These are phyloP conservation scores for Tuber borchii DNA, from an alignment of 495 filamentous ascomycete genomes.

Conservation along the genomic window DNA sequence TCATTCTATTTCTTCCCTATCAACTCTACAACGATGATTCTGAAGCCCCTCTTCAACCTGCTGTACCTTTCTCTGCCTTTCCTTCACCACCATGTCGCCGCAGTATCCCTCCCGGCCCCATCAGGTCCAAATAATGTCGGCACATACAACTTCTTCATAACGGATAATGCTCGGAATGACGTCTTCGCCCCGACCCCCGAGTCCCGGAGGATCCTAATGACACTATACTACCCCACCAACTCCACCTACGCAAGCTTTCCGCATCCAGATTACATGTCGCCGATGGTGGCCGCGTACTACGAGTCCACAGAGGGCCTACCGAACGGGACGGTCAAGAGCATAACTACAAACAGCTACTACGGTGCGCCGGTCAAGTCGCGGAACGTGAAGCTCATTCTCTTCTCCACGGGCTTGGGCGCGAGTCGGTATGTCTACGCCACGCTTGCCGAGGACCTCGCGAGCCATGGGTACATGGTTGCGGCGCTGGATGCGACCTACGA, in stretches of 20 bases:
- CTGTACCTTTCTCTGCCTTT: slow-evolving; percentile 1
- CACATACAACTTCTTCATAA: slow-evolving; percentile 12
- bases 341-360: slow-evolving; percentile 13
- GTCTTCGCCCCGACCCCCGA: slow-evolving; percentile 13
- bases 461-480: slow-evolving; percentile 48
- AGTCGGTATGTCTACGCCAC: slow-evolving; percentile 46
- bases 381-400: slow-evolving; percentile 40
- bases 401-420: slow-evolving; percentile 43
- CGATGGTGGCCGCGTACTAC: neutral
- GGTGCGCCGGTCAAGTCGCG: slow-evolving; percentile 3
- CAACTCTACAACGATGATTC: neutral
- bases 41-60: neutral
- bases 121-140: slow-evolving; percentile 9
- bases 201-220: slow-evolving; percentile 19
- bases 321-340: neutral
- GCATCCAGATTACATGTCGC: slow-evolving; percentile 7
- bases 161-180: slow-evolving; percentile 8
- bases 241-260: neutral
- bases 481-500: slow-evolving; percentile 52
- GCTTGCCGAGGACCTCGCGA: slow-evolving; percentile 47
- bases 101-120: slow-evolving; percentile 7
- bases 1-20: neutral
- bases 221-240: slow-evolving; percentile 20
- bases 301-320: slow-evolving; percentile 6
- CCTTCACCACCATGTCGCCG: slow-evolving; percentile 19